A percentile compares a stretch with the other conserved stretches of the same genome.
phyloP scores from a whole-genome alignment of 108 stramenopile species.

The Nitzschia putrida region DNA sequence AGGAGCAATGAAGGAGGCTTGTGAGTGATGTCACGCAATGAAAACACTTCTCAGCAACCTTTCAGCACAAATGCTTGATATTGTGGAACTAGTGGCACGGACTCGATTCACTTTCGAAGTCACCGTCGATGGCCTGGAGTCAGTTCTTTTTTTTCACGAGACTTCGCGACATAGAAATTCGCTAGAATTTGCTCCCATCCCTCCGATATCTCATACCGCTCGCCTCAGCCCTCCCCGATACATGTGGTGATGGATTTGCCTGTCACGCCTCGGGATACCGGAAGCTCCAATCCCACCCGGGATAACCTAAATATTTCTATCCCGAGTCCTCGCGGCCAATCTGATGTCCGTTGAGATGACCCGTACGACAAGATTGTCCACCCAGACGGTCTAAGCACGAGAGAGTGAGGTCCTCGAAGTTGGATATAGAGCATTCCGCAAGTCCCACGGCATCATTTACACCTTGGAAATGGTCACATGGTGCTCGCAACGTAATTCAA shows the following conservation, averaged over 20 bases:
- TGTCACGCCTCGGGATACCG: not conserved
- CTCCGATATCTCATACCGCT: not conserved
- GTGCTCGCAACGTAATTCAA: too few species aligned
- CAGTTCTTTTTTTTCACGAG: too few species aligned
- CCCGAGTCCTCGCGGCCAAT: not conserved
- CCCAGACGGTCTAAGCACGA: too few species aligned
- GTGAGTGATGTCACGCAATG: not conserved
- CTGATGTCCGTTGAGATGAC: not conserved
- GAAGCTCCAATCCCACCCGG: not conserved
- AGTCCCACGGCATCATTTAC: too few species aligned
- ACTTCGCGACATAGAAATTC: not conserved
- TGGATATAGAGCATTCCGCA: too few species aligned
- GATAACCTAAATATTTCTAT: slow-evolving; percentile 4
- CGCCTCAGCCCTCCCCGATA: not conserved
- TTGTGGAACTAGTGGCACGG: too few species aligned
- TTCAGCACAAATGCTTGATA: not conserved
- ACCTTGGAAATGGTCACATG: too few species aligned
- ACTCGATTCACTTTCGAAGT: too few species aligned
- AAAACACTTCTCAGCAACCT: not conserved
- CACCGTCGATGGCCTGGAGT: too few species aligned
- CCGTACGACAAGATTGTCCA: too few species aligned
- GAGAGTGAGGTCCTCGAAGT: too few species aligned
- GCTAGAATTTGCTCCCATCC: not conserved
- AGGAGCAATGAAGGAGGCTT: not conserved
- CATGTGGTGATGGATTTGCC: not conserved